phyloP scores from a whole-genome alignment of 2,329 filamentous ascomycete genomes.

The Penicillium sp. region DNA sequence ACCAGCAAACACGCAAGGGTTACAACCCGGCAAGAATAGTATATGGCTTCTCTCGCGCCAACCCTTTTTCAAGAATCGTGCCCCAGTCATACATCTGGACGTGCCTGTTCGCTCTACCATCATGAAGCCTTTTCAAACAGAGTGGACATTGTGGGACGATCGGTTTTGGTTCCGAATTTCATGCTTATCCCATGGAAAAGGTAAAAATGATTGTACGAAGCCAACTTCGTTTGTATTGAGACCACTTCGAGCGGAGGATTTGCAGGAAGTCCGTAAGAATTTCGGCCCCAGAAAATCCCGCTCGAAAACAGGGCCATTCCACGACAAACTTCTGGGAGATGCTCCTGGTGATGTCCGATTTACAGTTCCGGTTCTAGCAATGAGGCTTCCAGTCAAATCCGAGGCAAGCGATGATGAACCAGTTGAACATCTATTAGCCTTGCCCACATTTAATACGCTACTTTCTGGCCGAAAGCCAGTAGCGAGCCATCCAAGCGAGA shows the following conservation, averaged over 20 bases:
- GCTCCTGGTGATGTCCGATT: conserved; percentile 44
- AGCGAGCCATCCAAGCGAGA: conserved; percentile 2
- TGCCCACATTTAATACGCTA: conserved; percentile 33
- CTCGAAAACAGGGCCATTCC: not conserved
- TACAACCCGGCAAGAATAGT: conserved; percentile 18
- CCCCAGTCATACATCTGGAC: conserved; percentile 25
- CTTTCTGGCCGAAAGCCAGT: conserved; percentile 16
- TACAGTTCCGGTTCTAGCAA: conserved; percentile 46
- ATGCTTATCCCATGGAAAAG: conserved; percentile 27
- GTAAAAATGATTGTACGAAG: not conserved
- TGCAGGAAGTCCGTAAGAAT: conserved; percentile 11
- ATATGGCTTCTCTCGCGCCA: conserved; percentile 45
- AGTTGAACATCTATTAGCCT: conserved; percentile 24
- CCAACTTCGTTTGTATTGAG: conserved; percentile 43
- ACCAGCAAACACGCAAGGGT: not conserved
- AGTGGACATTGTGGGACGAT: conserved; percentile 57
- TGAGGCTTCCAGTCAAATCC: conserved; percentile 7
- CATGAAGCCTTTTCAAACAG: conserved; percentile 6
- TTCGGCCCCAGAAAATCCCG: not conserved
- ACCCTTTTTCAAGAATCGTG: conserved; percentile 37
- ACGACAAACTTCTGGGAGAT: conserved; percentile 27
- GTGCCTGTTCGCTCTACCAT: conserved; percentile 16
- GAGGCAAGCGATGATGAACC: not conserved
- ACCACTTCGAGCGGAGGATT: conserved; percentile 39
- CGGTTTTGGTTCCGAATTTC: conserved; percentile 60